These are phyloP conservation scores for Diplosphaera chodatii DNA, from an alignment of 139 green algal species.

Conservation along the genomic window DNA sequence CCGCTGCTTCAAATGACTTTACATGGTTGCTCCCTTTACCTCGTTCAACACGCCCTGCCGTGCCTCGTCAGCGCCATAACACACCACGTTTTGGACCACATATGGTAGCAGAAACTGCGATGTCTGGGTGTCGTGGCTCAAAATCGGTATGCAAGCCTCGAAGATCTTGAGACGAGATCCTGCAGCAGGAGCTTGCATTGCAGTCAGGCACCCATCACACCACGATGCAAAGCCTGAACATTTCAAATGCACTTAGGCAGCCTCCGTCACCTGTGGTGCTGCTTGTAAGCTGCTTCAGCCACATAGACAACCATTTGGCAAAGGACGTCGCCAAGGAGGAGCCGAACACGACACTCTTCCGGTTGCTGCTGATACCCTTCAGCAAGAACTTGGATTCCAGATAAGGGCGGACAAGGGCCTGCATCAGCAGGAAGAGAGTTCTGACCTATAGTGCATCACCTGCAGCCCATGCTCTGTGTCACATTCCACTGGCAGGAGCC, in stretches of 20 bases:
- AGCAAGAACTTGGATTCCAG: conserved; percentile 40
- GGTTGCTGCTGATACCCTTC: neutral
- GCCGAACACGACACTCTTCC: conserved; percentile 14
- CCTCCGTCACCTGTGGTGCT: conserved; percentile 11
- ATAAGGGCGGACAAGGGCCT: conserved; percentile 39
- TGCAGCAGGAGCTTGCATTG: conserved; percentile 11
- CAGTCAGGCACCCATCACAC: too few relatives aligned
- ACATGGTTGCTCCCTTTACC: too few relatives aligned
- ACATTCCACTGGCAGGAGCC: too few relatives aligned
- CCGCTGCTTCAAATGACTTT: too few relatives aligned
- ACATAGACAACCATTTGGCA: conserved; percentile 67
- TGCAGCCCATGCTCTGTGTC: too few relatives aligned
- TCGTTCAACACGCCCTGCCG: conserved; percentile 4
- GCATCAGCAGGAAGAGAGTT: neutral
- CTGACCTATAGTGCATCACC: too few relatives aligned
- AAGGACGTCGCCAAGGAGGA: conserved; percentile 34
- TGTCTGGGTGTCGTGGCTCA: conserved; percentile 68
- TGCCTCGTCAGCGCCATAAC: conserved; percentile 22
- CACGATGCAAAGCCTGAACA: too few relatives aligned
- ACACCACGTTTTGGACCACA: conserved; percentile 56
- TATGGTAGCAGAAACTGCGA: conserved; percentile 82
- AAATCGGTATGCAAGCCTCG: conserved; percentile 46
- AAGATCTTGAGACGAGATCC: conserved; percentile 38
- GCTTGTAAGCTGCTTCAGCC: conserved; percentile 56
- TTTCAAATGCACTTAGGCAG: too few relatives aligned